A percentile compares a stretch with the other conserved stretches of the same genome.
These are phyloP conservation scores for Candida ulmi DNA, from an alignment of 805 yeast species.

Conservation along the genomic window DNA sequence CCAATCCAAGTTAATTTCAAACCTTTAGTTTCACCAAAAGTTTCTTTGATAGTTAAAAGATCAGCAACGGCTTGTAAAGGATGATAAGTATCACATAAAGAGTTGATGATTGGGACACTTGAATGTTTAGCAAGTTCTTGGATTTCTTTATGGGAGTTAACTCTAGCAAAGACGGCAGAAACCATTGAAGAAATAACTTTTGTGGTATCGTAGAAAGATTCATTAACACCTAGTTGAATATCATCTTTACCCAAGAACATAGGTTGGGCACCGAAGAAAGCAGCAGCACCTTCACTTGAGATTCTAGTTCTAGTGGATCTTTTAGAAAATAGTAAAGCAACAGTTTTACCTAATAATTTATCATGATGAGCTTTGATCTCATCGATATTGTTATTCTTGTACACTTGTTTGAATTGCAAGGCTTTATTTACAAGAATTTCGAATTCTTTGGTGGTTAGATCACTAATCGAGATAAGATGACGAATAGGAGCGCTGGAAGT, in stretches of 20 bases:
- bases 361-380: constrained; percentile 32
- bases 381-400: constrained; percentile 45
- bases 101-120: constrained; percentile 85
- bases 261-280: constrained; percentile 91
- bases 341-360: constrained; percentile 72
- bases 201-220: constrained; percentile 82
- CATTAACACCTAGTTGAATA: constrained; percentile 94
- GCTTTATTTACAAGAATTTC: constrained; percentile 70
- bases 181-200: constrained; percentile 93
- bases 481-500: constrained; percentile 27
- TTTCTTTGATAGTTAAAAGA: constrained; percentile 76
- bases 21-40: constrained; percentile 50
- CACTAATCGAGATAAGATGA: constrained; percentile 80
- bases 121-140: constrained; percentile 73
- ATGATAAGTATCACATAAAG: constrained; percentile 88
- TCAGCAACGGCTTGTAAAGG: constrained; percentile 96
- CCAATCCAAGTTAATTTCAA: constrained; percentile 93
- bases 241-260: constrained; percentile 96
- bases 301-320: constrained; percentile 95
- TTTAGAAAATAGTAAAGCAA: constrained; percentile 81
- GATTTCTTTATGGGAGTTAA: constrained; percentile 78
- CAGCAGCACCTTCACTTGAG: constrained; percentile 90
- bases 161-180: constrained; percentile 96
- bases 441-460: constrained; percentile 70
- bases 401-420: constrained; percentile 53